phyloP scores from a whole-genome alignment of 345 rosid genomes.

The Combretum micranthum region DNA sequence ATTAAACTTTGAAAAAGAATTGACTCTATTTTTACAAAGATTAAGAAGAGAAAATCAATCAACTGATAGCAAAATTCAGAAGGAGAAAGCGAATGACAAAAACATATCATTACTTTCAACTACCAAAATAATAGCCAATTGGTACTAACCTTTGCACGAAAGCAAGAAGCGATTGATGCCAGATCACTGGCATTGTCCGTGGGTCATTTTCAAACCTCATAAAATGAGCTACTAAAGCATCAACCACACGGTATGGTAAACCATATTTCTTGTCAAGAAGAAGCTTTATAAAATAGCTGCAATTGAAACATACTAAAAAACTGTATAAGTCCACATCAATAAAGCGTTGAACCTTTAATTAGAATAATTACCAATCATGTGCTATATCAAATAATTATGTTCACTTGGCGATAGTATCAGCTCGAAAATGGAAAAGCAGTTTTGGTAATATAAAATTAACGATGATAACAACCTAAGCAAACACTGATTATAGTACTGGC shows the following conservation, averaged over 20 bases:
- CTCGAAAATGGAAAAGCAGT: no score
- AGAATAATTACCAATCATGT: no score
- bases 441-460: no score
- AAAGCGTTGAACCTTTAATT: no score
- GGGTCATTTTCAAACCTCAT: constrained; percentile 70
- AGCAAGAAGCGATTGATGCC: constrained; percentile 95
- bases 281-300: constrained; percentile 89
- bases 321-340: background rate
- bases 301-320: constrained; percentile 4
- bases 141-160: constrained; percentile 72
- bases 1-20: no score
- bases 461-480: background rate
- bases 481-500: background rate
- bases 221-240: constrained; percentile 74
- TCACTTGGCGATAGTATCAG: no score
- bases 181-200: constrained; percentile 91
- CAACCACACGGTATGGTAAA: constrained; percentile 77
- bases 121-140: background rate
- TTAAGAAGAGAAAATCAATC: no score
- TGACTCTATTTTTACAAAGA: no score
- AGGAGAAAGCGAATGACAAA: background rate
- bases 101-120: background rate
- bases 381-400: no score
- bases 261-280: constrained; percentile 89
- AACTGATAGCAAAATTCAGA: background rate